Evolutionary conservation across 768 basidiomycete species (phyloP).

Genomic region (Boletus tylopilopsis): DNA sequence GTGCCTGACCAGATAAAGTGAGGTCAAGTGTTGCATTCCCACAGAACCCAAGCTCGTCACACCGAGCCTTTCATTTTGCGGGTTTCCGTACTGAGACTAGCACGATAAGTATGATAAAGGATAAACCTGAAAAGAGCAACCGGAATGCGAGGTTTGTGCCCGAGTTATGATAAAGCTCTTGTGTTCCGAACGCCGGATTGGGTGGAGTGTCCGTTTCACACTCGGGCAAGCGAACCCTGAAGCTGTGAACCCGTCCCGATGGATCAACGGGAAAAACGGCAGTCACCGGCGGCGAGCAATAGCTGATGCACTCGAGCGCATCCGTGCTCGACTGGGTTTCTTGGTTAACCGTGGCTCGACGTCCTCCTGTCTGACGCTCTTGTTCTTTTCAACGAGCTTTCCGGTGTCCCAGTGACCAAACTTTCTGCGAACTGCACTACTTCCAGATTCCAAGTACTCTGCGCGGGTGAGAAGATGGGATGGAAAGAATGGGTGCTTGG

Average conservation of each 20-base stretch:
- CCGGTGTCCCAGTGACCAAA: constrained; percentile 58
- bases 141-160: constrained; percentile 3
- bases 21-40: constrained; percentile 19
- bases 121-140: constrained; percentile 5
- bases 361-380: constrained; percentile 15
- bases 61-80: constrained; percentile 27
- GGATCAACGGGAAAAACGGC: constrained; percentile 5
- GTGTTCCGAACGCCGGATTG: not conserved
- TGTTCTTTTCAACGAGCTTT: constrained; percentile 23
- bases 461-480: constrained; percentile 62
- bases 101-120: constrained; percentile 18
- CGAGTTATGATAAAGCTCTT: not conserved
- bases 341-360: constrained; percentile 25
- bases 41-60: constrained; percentile 7
- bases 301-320: constrained; percentile 20
- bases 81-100: constrained; percentile 9
- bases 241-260: constrained; percentile 6
- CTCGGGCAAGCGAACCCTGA: constrained; percentile 18
- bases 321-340: constrained; percentile 27
- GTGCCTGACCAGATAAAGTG: constrained; percentile 30
- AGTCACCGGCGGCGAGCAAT: constrained; percentile 29
- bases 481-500: constrained; percentile 47
- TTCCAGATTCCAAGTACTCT: constrained; percentile 85
- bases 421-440: constrained; percentile 68
- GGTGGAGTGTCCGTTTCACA: constrained; percentile 2